A percentile compares a stretch with the other conserved stretches of the same genome.
Conservation (phyloP, 179 eudicot genomes). For the Beta lomatogona region DNA sequence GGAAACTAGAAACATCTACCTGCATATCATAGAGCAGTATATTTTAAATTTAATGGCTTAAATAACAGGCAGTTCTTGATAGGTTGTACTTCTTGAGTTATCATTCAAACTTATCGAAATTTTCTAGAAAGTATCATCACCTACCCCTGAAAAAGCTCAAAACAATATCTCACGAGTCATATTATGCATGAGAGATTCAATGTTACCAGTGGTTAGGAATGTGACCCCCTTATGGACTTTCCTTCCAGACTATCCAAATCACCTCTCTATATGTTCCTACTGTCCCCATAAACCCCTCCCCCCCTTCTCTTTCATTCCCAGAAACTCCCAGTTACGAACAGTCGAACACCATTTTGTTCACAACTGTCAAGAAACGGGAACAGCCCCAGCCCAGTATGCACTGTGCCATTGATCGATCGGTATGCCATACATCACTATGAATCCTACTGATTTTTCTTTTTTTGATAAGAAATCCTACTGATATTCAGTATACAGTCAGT, state of each 20-base stretch:
- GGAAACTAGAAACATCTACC: constrained; percentile 62
- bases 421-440: not conserved
- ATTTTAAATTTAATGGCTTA: not conserved
- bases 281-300: too few relatives aligned
- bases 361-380: too few relatives aligned
- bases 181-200: too few relatives aligned
- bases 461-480: not conserved
- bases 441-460: not conserved
- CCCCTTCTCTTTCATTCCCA: too few relatives aligned
- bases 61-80: not conserved
- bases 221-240: too few relatives aligned
- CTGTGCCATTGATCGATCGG: not conserved
- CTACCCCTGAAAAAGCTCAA: not conserved
- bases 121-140: not conserved
- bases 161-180: too few relatives aligned
- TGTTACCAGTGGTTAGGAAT: too few relatives aligned
- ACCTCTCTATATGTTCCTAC: too few relatives aligned
- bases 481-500: too few relatives aligned
- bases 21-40: constrained; percentile 31
- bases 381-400: not conserved
- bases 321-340: too few relatives aligned
- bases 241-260: too few relatives aligned
- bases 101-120: not conserved
- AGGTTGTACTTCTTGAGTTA: not conserved
- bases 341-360: too few relatives aligned